Evolutionary conservation across 2,329 filamentous ascomycete species (phyloP), one percentile per base, ranked within the genome.

Genomic region (Hypoxylon sp.): DNA sequence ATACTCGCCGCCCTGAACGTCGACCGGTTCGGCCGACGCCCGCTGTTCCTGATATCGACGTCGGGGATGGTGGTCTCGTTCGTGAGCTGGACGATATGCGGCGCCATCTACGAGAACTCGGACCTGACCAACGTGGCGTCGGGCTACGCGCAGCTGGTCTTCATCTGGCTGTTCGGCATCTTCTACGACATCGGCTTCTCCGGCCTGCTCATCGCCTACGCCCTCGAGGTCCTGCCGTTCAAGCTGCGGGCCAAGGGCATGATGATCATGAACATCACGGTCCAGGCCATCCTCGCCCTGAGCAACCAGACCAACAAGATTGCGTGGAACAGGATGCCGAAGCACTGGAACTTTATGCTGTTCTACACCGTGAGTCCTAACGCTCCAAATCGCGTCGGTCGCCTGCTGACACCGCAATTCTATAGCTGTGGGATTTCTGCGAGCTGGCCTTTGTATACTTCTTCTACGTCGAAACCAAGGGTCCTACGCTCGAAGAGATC

Each of bases 401-500:
- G 3, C 24, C 45, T 23, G 15, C 51, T 68, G 23, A 67, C 42
- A 27, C 3, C n/a, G 3, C 27, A 31, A 64, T 6, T 20, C 11
- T 21, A 64, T 40, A 73, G 71, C 71, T 85, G 52, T 88, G 85
- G 85, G 82, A 88, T 69, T 76, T 81, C 42, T 72, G 81, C 67
- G 83, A 88, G 72, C 75, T 88, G 41, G 60, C 83, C 42, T 87
- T 88, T 65, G 84, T 88, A 29, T 87, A 81, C 73, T 85, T 86
- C 77, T 82, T 88, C 72, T 88, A 87, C 70, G 81, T 88, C 53
- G 88, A 91, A 76, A 91, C 88, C 15, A 86, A 84, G 67, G 87
- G 88, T 3, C 85, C 86, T 0, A 90, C 87, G 1, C 83, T 91
- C 0, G 88, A 90, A 70, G 86, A 89, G 70, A 82, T 89, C 60